Conservation (phyloP, 805 yeast species). For the Candida ulmi region DNA sequence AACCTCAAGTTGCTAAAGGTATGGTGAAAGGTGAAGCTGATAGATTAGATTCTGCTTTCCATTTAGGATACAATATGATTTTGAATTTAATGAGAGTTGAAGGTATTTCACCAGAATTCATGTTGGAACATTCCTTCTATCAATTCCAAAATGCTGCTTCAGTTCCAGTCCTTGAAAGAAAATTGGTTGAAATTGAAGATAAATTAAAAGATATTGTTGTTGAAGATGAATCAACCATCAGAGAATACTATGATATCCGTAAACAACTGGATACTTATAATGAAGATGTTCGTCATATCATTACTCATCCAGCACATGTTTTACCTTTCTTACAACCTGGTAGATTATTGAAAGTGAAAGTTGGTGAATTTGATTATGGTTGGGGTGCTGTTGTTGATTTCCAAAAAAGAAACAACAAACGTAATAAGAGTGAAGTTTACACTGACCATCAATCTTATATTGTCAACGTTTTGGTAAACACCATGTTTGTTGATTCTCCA, state of each 20-base stretch:
- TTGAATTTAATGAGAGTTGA: conserved; percentile 93
- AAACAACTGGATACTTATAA: conserved; percentile 67
- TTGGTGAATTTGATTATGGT: conserved; percentile 70
- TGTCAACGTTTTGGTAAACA: conserved; percentile 75
- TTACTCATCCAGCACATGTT: conserved; percentile 87
- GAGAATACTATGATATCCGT: conserved; percentile 77
- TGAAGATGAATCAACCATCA: conserved; percentile 69
- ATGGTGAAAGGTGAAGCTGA: conserved; percentile 99
- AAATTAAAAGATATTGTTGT: conserved; percentile 46
- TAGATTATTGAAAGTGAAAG: conserved; percentile 64
- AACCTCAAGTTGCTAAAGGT: conserved; percentile 97
- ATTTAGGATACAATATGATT: conserved; percentile 95
- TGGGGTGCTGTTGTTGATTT: conserved; percentile 90
- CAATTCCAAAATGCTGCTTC: conserved; percentile 93
- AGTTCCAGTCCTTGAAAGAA: conserved; percentile 77
- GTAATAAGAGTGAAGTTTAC: conserved; percentile 50
- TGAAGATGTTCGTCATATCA: conserved; percentile 70
- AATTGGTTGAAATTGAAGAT: conserved; percentile 48
- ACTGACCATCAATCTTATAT: conserved; percentile 88
- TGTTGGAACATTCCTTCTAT: conserved; percentile 89
- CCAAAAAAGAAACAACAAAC: conserved; percentile 61
- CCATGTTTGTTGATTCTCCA: conserved; percentile 82
- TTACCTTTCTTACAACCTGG: conserved; percentile 87
- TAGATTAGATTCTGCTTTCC: conserved; percentile 95
- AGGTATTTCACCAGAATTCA: conserved; percentile 96